Conservation (phyloP, 2,329 filamentous ascomycete genomes). For the Byssochlamys sp. region DNA sequence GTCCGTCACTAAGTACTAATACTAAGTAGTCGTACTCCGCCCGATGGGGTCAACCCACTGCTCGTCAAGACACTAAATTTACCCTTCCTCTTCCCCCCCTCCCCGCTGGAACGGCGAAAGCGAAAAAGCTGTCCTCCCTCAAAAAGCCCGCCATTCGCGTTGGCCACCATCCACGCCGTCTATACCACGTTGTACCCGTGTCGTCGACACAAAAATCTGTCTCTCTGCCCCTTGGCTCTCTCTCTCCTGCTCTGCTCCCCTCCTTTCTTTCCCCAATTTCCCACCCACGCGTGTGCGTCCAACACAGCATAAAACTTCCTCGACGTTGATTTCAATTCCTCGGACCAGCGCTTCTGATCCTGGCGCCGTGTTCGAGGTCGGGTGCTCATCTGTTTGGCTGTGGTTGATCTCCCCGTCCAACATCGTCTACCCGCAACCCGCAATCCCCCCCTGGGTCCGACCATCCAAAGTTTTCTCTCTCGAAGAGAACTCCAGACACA, state of each 20-base stretch:
- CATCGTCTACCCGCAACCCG: background rate
- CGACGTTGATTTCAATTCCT: background rate
- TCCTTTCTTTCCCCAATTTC: background rate
- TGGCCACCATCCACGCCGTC: background rate
- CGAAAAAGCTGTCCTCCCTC: background rate
- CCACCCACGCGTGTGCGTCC: background rate
- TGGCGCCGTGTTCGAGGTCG: background rate
- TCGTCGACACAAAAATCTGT: background rate
- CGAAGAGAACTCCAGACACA: background rate
- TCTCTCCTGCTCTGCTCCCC: background rate
- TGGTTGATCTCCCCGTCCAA: background rate
- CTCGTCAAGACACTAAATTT: background rate
- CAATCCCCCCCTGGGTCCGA: background rate
- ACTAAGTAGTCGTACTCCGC: background rate
- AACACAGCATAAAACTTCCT: background rate
- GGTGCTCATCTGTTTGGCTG: background rate
- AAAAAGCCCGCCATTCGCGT: background rate
- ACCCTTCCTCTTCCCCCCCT: background rate
- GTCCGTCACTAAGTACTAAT: background rate
- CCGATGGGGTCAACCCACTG: background rate
- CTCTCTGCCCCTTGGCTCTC: background rate
- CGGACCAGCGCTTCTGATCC: background rate
- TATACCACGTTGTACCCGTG: background rate
- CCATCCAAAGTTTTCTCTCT: background rate
- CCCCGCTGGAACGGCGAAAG: background rate